Evolutionary conservation across 1,284 basidiomycete species (phyloP), one percentile per base, ranked within the genome.

Genomic region (Megacollybia platyphylla): DNA sequence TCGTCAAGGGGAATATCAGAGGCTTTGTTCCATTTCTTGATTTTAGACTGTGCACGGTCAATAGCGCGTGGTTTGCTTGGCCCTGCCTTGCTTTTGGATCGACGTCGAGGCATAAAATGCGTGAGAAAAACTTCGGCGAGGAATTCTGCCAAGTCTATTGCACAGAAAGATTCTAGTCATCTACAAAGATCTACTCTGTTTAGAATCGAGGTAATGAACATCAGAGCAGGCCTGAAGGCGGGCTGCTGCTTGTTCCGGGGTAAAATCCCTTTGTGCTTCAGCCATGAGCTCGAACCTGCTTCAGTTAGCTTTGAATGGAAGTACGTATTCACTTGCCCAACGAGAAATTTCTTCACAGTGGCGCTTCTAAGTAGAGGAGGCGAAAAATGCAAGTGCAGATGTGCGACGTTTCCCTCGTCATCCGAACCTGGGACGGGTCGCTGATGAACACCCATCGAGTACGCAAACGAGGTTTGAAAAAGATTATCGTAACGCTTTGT

Each of bases 401-500:
- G 90, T 0, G 88, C 83, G 13, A 83, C 54, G 38, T 78, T 68
- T 36, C 64, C 68, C 15, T 70, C 64, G 31, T 69, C 64, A 11
- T 40, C 39, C 11, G 8, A 8, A n/a, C n/a, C 39, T 11, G 80
- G 77, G 2, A 77, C 60, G 1, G 88, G 86, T 3, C 76, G 73
- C 60, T 88, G 93, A 60, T 87, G 90, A 37, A 97, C 71, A 34
- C 91, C 92, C 90, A 97, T 94, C n/a, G 87, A 92, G 58, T 97
- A 97, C 0, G 92, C 85, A 63, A 97, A 97, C 0, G 88, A 87
- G 56, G 86, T 87, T 8, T 63, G 68, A 61, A 89, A 88, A 24
- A 93, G 64, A 56, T 92, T 91, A 58, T 93, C 90, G 54, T 90
- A 92, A 46, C 80, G 73, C 44, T 76, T 75, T 3, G 87, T 83